phyloP scores from a whole-genome alignment of 2,329 filamentous ascomycete genomes.

The Exophiala calicioides region DNA sequence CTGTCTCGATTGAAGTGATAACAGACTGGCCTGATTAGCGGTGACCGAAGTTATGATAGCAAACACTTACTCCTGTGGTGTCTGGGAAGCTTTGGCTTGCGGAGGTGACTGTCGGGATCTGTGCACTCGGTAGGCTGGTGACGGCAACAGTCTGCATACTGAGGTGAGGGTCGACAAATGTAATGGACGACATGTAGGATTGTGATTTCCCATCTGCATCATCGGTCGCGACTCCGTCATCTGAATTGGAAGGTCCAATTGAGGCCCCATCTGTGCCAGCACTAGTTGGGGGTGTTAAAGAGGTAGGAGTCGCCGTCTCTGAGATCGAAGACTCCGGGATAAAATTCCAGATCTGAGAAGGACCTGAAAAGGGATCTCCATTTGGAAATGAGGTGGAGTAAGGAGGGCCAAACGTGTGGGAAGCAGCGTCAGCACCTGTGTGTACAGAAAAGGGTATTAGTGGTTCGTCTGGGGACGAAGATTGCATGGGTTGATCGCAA shows the following conservation, averaged over 20 bases:
- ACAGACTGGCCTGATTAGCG: conserved; percentile 19
- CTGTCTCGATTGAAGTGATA: conserved; percentile 30
- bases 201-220: conserved; percentile 1
- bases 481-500: conserved; percentile 1
- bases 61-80: conserved; percentile 27
- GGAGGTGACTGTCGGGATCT: conserved; percentile 27
- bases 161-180: conserved; percentile 25
- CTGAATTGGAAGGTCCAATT: not conserved
- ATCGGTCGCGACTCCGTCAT: not conserved
- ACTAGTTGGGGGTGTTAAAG: not conserved
- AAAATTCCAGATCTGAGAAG: not conserved
- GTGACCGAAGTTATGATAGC: not conserved
- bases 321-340: not conserved
- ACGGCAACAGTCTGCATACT: conserved; percentile 26
- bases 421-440: conserved; percentile 6
- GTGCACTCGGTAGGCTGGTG: conserved; percentile 21
- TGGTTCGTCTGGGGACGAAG: not conserved
- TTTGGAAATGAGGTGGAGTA: conserved; percentile 3
- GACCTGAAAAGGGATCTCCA: conserved; percentile 7
- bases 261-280: not conserved
- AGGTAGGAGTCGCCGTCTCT: not conserved
- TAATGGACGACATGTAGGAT: conserved; percentile 21
- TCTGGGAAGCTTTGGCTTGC: conserved; percentile 26
- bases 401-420: conserved; percentile 8
- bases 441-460: conserved; percentile 6